phyloP scores from a whole-genome alignment of 805 yeast genomes.

The Hanseniaspora meyeri region DNA sequence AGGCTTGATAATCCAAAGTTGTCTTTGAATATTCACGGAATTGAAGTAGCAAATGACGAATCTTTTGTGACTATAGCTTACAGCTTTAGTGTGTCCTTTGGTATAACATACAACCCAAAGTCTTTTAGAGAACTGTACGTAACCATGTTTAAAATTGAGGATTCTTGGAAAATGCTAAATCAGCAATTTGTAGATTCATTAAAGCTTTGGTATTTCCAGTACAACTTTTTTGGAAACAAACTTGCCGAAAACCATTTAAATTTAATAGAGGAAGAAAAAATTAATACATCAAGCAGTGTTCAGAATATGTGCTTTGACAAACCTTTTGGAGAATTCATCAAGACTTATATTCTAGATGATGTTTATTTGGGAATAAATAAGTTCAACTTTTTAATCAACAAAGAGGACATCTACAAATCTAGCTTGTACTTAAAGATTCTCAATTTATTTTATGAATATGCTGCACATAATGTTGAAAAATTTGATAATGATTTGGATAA shows the following conservation, averaged over 20 bases:
- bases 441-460: conserved; percentile 22
- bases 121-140: conserved; percentile 22
- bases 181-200: conserved; percentile 20
- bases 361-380: conserved; percentile 17
- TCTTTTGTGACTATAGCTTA: conserved; percentile 23
- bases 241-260: conserved; percentile 17
- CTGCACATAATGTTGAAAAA: conserved; percentile 16
- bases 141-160: conserved; percentile 22
- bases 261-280: background rate
- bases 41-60: conserved; percentile 23
- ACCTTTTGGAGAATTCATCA: conserved; percentile 20
- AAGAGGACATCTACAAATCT: conserved; percentile 16
- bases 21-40: conserved; percentile 21
- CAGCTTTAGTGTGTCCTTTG: conserved; percentile 20
- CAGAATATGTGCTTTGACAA: conserved; percentile 13
- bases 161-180: conserved; percentile 20
- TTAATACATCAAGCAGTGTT: background rate
- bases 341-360: conserved; percentile 14
- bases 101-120: conserved; percentile 23
- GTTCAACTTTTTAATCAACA: conserved; percentile 20
- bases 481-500: conserved; percentile 22
- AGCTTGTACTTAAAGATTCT: conserved; percentile 16
- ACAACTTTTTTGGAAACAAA: conserved; percentile 21
- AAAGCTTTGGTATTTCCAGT: conserved; percentile 27
- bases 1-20: conserved; percentile 21